phyloP scores from a whole-genome alignment of 306 rosid genomes.

The Echinosophora koreensis region DNA sequence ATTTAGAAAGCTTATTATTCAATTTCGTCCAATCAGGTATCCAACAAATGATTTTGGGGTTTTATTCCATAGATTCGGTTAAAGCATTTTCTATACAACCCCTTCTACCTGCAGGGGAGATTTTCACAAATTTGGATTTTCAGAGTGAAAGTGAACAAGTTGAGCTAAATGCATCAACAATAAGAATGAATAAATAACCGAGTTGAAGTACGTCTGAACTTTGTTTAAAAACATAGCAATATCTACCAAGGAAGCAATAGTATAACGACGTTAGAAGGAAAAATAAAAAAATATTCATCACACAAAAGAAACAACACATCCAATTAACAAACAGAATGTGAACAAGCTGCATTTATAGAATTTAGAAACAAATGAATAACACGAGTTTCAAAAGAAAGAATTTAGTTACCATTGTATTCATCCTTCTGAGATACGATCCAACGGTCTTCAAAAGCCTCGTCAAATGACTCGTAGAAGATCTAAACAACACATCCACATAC shows the following conservation, averaged over 20 bases:
- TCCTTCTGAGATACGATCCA: constrained; percentile 81
- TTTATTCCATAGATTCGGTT: neutral
- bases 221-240: neutral
- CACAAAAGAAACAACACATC: neutral
- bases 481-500: constrained; percentile 23
- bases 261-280: neutral
- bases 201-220: neutral
- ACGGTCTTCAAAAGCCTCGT: constrained; percentile 74
- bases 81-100: neutral
- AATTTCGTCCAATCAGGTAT: neutral
- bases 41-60: neutral
- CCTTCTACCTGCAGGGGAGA: neutral
- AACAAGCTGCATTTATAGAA: neutral
- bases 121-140: constrained; percentile 1
- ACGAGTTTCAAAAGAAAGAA: constrained; percentile 13
- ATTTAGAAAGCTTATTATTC: neutral
- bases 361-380: neutral
- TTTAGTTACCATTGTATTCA: constrained; percentile 63
- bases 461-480: constrained; percentile 92
- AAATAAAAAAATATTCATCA: neutral
- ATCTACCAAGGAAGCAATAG: neutral
- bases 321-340: neutral
- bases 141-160: neutral
- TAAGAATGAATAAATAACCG: neutral
- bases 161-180: neutral